Evolutionary conservation across 306 rosid genomes (phyloP), one percentile per base, ranked within the genome.

Genomic region (Vachellia pachyceras): DNA sequence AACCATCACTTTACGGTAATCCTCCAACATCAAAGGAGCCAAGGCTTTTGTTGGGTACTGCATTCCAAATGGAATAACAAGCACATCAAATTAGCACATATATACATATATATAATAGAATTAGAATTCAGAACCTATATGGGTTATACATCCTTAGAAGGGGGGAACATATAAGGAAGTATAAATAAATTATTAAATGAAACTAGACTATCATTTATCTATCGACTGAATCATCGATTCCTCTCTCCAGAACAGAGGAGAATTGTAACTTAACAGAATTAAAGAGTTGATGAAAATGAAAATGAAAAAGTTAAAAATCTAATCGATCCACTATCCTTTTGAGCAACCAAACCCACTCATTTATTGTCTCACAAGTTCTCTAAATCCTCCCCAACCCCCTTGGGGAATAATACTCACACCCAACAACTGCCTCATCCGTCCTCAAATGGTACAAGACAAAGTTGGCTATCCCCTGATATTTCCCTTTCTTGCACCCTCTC

Each of bases 41-140:
- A 95, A 83, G 74, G 97, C 97, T 90, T 93, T 91, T 39, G 99
- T 95, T 44, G 99, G 99, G 79, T 93, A 93, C 99, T 95, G 86
- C 85, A 83, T n/a, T 47, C 47, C 77, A 79, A 60, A 55, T 70
- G 13, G 63, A 73, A 83, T 23, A 74, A 35, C 29, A 76, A 33
- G 23, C 8, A 47, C 46, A 46, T 60, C 41, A 78, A 78, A 78
- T 60, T 45, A 81, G 40, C 0, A 40, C 9, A 40, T 1, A 40
- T 40, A 6, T 67, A 29, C 33, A 22, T 52, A 10, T 18, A 15
- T 10, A 76, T 7, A n/a, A 44, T 72, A 72, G 44, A 76, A 55
- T 33, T 50, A 36, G 57, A 58, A 78, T 47, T 39, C 40, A 7
- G 52, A 75, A 67, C 63, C n/a, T 13, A 20, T 6, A 25, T 6